phyloP scores from a whole-genome alignment of 306 rosid species.

The Ammopiptanthus mongolicus region DNA sequence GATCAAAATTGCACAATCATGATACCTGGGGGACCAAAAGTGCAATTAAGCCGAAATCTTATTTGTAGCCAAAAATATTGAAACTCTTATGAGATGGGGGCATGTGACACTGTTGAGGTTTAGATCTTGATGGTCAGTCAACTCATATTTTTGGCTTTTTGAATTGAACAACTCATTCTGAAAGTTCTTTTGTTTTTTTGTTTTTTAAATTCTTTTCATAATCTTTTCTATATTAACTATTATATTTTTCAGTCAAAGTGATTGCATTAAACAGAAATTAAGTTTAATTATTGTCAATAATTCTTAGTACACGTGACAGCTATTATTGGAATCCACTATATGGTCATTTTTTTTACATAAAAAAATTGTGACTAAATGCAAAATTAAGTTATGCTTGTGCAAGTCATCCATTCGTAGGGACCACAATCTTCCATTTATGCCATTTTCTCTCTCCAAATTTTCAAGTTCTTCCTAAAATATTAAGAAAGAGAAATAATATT shows the following conservation, averaged over 20 bases:
- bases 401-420: background rate
- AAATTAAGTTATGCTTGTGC: background rate
- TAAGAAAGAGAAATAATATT: background rate
- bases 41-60: too few relatives aligned
- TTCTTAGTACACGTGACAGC: conserved; percentile 48
- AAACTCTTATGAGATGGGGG: conserved; percentile 6
- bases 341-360: background rate
- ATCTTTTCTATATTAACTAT: background rate
- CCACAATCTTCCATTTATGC: background rate
- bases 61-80: conserved; percentile 13
- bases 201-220: background rate
- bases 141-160: conserved; percentile 28
- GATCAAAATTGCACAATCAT: too few relatives aligned
- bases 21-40: too few relatives aligned
- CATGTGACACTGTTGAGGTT: conserved; percentile 49
- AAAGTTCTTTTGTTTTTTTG: background rate
- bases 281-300: conserved; percentile 21
- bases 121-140: conserved; percentile 34
- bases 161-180: background rate
- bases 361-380: conserved; percentile 11
- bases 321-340: conserved; percentile 22
- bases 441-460: background rate
- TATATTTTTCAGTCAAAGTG: conserved; percentile 4
- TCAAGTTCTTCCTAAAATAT: background rate
- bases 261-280: background rate